Percentiles rank a stretch among this genome's conserved stretches.
Conservation (phyloP, 1,284 basidiomycete genomes). For the Ceratobasidium sp. region DNA sequence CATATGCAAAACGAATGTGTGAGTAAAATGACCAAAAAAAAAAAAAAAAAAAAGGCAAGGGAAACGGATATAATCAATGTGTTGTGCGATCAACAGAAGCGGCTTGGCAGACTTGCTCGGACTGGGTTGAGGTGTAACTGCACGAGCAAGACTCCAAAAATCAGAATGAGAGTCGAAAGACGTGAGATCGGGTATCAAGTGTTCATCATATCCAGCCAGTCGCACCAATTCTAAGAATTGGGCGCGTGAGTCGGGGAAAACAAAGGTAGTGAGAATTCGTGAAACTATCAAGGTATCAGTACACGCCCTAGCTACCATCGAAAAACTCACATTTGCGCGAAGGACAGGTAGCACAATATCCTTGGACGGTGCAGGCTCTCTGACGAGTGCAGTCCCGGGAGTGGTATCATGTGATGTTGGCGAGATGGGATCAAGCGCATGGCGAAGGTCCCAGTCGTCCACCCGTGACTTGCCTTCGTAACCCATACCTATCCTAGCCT, state of each 20-base stretch:
- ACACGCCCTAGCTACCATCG: background rate
- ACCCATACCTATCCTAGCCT: slow-evolving; percentile 5
- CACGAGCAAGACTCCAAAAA: slow-evolving; percentile 21
- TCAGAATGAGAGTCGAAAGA: slow-evolving; percentile 27
- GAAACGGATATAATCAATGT: background rate
- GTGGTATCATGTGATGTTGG: slow-evolving; percentile 5
- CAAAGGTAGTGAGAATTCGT: slow-evolving; percentile 62
- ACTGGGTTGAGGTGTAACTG: slow-evolving; percentile 4
- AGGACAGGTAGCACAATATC: slow-evolving; percentile 57
- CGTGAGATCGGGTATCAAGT: slow-evolving; percentile 3
- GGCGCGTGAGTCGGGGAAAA: slow-evolving; percentile 74
- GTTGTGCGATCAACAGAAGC: background rate
- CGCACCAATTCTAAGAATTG: slow-evolving; percentile 58
- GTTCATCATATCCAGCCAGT: slow-evolving; percentile 45
- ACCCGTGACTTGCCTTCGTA: slow-evolving; percentile 3
- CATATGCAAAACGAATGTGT: background rate
- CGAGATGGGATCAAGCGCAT: slow-evolving; percentile 15
- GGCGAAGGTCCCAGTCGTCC: slow-evolving; percentile 10
- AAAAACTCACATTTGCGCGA: slow-evolving; percentile 61
- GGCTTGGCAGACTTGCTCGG: background rate
- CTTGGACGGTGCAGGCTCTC: background rate
- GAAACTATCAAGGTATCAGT: slow-evolving; percentile 53
- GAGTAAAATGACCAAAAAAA: background rate
- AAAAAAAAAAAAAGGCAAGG: background rate
- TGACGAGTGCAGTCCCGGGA: background rate